These are phyloP conservation scores for Ustilago sp. DNA, from an alignment of 1,284 basidiomycete genomes.

Conservation along the genomic window DNA sequence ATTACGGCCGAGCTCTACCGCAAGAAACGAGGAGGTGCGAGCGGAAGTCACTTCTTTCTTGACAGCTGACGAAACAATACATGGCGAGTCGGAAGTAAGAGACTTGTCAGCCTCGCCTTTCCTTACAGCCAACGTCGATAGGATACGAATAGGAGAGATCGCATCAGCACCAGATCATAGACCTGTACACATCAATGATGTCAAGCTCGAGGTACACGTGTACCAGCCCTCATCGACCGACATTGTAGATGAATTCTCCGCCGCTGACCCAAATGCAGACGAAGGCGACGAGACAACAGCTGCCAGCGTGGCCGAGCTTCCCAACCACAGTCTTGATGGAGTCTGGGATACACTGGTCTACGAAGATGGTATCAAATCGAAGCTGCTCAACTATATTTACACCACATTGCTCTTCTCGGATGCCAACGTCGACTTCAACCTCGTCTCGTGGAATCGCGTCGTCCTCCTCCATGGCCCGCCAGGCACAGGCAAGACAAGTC, in stretches of 20 bases:
- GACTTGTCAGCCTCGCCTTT: conserved; percentile 77
- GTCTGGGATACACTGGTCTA: conserved; percentile 89
- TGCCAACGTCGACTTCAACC: conserved; percentile 86
- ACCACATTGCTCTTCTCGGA: conserved; percentile 91
- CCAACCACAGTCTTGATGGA: conserved; percentile 84
- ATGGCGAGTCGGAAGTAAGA: conserved; percentile 76
- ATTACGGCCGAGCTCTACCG: conserved; percentile 27
- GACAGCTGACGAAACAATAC: conserved; percentile 68
- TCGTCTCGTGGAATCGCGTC: conserved; percentile 94
- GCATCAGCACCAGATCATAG: conserved; percentile 10
- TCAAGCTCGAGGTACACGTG: conserved; percentile 76
- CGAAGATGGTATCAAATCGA: conserved; percentile 86
- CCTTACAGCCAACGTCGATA: conserved; percentile 80
- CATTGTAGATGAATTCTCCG: conserved; percentile 82
- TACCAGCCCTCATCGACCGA: conserved; percentile 82
- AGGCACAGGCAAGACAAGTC: conserved; percentile 95
- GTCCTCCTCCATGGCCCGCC: conserved; percentile 95
- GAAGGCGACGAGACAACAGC: conserved; percentile 77
- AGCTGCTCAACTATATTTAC: conserved; percentile 91
- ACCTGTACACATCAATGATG: conserved; percentile 40
- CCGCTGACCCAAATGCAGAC: conserved; percentile 73
- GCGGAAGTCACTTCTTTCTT: conserved; percentile 20
- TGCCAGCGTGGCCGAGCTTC: conserved; percentile 86
- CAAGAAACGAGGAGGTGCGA: conserved; percentile 19
- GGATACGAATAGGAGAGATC: conserved; percentile 79